These are phyloP conservation scores for Lunasporangiospora selenospora DNA, from an alignment of 192 early-diverging fungal species.

Conservation along the genomic window DNA sequence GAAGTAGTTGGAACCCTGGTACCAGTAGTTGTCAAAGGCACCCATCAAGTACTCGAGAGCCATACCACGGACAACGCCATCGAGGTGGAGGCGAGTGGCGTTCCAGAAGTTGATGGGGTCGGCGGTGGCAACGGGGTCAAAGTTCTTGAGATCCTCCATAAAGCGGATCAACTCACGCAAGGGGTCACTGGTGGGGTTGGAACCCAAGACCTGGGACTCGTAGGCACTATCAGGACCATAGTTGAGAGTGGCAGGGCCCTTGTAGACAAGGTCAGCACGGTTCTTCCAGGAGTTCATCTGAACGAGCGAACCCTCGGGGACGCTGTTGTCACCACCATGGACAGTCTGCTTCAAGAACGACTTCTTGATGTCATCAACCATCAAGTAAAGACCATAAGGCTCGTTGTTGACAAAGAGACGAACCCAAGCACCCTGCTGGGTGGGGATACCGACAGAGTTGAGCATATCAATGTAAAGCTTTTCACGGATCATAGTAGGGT, in stretches of 20 bases:
- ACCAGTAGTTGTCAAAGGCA: conserved; percentile 18
- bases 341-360: conserved; percentile 44
- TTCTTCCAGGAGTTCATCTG: conserved; percentile 5
- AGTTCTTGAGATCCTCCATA: conserved; percentile 8
- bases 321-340: conserved; percentile 5
- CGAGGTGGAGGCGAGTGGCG: conserved; percentile 7
- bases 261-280: conserved; percentile 3
- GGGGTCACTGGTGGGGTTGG: background rate
- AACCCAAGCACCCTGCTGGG: conserved; percentile 25
- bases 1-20: conserved; percentile 12
- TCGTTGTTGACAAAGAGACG: conserved; percentile 46
- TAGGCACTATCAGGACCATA: conserved; percentile 3
- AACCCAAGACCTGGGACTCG: conserved; percentile 8
- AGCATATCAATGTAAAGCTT: conserved; percentile 47
- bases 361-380: conserved; percentile 47
- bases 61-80: conserved; percentile 17
- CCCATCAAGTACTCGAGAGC: conserved; percentile 18
- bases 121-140: conserved; percentile 6
- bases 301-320: conserved; percentile 5
- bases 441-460: conserved; percentile 22
- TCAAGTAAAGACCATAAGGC: conserved; percentile 39
- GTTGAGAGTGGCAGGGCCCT: conserved; percentile 1
- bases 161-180: conserved; percentile 11
- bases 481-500: conserved; percentile 46
- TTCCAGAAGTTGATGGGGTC: conserved; percentile 7